Base-by-base conservation (phyloP, 768 basidiomycete genomes). In the Tephrocybe sp. region DNA sequence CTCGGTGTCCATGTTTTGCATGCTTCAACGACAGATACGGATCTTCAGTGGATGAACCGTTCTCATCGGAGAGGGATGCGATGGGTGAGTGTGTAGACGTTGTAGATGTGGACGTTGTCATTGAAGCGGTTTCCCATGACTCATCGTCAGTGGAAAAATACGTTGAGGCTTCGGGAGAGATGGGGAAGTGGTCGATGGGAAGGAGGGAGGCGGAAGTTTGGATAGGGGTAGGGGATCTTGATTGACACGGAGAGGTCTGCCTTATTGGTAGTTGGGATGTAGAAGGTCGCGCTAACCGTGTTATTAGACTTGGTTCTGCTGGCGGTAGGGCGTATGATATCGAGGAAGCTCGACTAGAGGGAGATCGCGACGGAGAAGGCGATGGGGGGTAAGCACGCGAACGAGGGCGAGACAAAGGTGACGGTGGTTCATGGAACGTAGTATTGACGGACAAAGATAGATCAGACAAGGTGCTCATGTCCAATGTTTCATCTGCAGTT, bases 61-160 rank as follows among this genome's bases (percentile, higher is more conserved):
- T 34, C 40, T 58, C 54, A 28, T 64, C 38, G 20, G 57, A 58
- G 58, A 41, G 53, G 38, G 59, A 57, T 26, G 45, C 48, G 41
- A 64, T 25, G 67, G 73, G 23, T 64, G 69, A 68, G 14, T 64
- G 70, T 14, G 75, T 74, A 7, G 84, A 79, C 3, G 80, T 80
- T 10, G 81, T 81, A 14, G 86, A 85, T 8, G 79, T 73, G 8
- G 83, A 78, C 3, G 85, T 86, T 1, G 79, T 76, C 12, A 71
- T 73, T 15, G 88, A 90, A 26, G 80, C 82, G 2, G 85, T 81
- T 54, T 89, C 88, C 85, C 86, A 89, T 32, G 84, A 88, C 51
- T 90, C 87, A 57, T 88, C 88, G 51, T 90, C 88, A 2, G 85
- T 87, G 14, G 85, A 87, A 50, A 72, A 61, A 1, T 62, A 54